phyloP scores from a whole-genome alignment of 495 filamentous ascomycete genomes.

The Aspergillus funiculosus region DNA sequence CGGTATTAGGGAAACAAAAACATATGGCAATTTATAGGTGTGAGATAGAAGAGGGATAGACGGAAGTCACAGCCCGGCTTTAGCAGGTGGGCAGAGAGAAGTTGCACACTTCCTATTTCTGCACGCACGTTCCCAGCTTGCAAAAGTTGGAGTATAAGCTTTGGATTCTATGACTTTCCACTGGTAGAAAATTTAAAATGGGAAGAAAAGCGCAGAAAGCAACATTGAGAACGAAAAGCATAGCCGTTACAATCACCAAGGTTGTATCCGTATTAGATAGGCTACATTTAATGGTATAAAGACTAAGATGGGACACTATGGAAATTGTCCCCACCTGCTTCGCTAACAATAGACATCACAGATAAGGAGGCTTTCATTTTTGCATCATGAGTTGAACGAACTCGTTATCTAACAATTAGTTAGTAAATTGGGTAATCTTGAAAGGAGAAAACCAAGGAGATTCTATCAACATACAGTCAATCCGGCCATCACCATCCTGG shows the following conservation, averaged over 20 bases:
- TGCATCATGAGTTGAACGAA: constrained; percentile 99
- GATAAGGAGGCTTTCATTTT: constrained; percentile 60
- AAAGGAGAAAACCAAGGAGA: neutral
- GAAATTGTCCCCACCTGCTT: constrained; percentile 21
- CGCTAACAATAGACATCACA: constrained; percentile 31
- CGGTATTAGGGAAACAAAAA: too few relatives aligned
- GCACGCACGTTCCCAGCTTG: constrained; percentile 5
- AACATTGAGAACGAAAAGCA: constrained; percentile 28
- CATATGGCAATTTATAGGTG: too few relatives aligned
- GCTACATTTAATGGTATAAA: constrained; percentile 30
- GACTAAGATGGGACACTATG: constrained; percentile 21
- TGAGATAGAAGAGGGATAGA: constrained; percentile 5
- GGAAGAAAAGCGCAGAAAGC: constrained; percentile 7
- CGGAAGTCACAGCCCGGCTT: too few relatives aligned
- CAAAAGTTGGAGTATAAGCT: constrained; percentile 9
- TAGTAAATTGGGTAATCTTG: constrained; percentile 1
- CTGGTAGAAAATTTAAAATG: neutral
- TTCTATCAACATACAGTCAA: constrained; percentile 67
- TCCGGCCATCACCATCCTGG: constrained; percentile 95
- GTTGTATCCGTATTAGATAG: constrained; percentile 23
- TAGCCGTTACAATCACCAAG: constrained; percentile 27
- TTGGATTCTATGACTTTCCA: constrained; percentile 5
- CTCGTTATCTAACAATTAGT: constrained; percentile 77
- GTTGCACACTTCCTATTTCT: neutral
- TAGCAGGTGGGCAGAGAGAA: neutral